A percentile compares a stretch with the other conserved stretches of the same genome.
These are phyloP conservation scores for Apostasia shenzhenica DNA, from an alignment of 106 monocot species.

Conservation along the genomic window DNA sequence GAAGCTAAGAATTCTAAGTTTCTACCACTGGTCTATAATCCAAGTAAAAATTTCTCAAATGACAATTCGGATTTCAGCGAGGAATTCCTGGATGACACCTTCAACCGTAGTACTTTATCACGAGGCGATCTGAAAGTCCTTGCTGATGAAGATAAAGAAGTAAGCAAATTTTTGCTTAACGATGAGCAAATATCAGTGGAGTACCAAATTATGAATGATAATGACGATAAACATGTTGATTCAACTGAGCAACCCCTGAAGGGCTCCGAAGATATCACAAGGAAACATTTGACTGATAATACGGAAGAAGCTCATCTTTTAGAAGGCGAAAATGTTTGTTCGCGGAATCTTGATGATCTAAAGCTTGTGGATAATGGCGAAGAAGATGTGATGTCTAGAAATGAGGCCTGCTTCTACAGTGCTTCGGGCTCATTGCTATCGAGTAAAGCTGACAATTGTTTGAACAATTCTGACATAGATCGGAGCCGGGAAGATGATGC, in stretches of 20 bases:
- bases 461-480: not conserved
- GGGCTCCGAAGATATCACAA: not conserved
- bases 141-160: constrained; percentile 18
- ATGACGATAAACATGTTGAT: not conserved
- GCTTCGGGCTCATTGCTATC: not conserved
- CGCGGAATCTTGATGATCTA: constrained; percentile 11
- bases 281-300: constrained; percentile 6
- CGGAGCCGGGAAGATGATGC: not conserved
- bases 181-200: constrained; percentile 10
- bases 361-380: not conserved
- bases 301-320: not conserved
- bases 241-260: not conserved
- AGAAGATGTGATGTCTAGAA: not conserved
- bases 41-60: constrained; percentile 8
- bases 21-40: constrained; percentile 37
- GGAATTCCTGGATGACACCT: not conserved
- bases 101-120: constrained; percentile 1
- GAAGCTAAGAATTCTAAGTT: constrained; percentile 87
- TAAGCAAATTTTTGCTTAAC: constrained; percentile 9
- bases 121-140: constrained; percentile 11
- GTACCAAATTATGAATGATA: not conserved
- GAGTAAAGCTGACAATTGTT: not conserved
- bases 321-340: not conserved
- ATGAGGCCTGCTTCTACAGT: not conserved
- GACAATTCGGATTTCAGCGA: constrained; percentile 1